These are phyloP conservation scores for Hypoxylon sp. DNA, from an alignment of 2,329 filamentous ascomycete genomes.

Conservation along the genomic window DNA sequence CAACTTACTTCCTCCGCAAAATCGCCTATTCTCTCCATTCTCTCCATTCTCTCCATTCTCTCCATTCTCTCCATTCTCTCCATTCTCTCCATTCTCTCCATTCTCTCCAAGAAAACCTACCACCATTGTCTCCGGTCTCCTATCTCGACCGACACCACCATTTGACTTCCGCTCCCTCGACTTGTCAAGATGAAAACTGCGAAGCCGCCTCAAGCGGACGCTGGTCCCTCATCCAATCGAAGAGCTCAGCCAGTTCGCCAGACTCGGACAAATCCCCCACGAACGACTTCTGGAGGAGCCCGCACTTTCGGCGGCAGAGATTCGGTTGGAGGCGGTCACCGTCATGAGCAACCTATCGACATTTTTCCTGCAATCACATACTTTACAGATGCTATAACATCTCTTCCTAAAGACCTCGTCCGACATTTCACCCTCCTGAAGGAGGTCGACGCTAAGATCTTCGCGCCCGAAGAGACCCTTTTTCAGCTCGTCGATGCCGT, in stretches of 20 bases:
- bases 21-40: constrained; percentile 24
- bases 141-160: constrained; percentile 30
- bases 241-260: constrained; percentile 76
- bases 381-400: constrained; percentile 93
- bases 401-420: constrained; percentile 93
- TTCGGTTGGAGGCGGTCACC: constrained; percentile 60
- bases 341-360: constrained; percentile 72
- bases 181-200: constrained; percentile 67
- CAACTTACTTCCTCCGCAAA: constrained; percentile 39
- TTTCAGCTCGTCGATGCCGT: constrained; percentile 80
- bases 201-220: constrained; percentile 61
- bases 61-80: no score
- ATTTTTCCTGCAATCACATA: constrained; percentile 77
- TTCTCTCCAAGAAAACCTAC: constrained; percentile 38
- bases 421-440: constrained; percentile 96
- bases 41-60: no score
- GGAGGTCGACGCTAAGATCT: constrained; percentile 97
- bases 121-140: constrained; percentile 39
- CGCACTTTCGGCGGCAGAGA: constrained; percentile 63
- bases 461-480: constrained; percentile 86
- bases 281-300: constrained; percentile 65
- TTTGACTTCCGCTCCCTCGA: constrained; percentile 15
- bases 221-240: constrained; percentile 64
- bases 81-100: no score
- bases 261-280: constrained; percentile 74